Evolutionary conservation across 177 flowering plant genomes (phyloP).

Genomic region (Vitis hybrid): DNA sequence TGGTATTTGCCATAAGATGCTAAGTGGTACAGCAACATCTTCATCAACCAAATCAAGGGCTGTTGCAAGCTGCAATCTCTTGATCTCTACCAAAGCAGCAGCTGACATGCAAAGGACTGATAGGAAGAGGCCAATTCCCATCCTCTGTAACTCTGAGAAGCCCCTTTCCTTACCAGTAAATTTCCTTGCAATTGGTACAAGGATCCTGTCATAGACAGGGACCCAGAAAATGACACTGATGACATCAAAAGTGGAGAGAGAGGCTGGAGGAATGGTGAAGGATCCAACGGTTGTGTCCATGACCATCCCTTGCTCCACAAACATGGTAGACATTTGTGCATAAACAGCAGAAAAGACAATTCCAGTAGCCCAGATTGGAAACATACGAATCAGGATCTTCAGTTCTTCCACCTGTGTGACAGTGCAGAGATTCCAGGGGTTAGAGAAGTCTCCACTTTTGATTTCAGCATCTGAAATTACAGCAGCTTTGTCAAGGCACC

Average conservation of each 20-base stretch:
- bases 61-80: conserved; percentile 54
- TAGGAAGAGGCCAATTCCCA: conserved; percentile 84
- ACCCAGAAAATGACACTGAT: conserved; percentile 86
- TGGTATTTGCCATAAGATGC: conserved; percentile 83
- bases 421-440: conserved; percentile 81
- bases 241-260: conserved; percentile 70
- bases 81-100: conserved; percentile 79
- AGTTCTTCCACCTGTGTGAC: conserved; percentile 91
- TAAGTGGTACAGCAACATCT: conserved; percentile 56
- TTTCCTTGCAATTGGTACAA: conserved; percentile 76
- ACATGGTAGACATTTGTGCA: conserved; percentile 90
- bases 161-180: conserved; percentile 79
- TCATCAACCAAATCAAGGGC: conserved; percentile 48
- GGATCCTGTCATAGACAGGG: conserved; percentile 69
- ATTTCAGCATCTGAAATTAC: conserved; percentile 56
- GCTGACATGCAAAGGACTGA: conserved; percentile 70
- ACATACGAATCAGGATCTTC: conserved; percentile 83
- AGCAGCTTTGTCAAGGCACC: conserved; percentile 88
- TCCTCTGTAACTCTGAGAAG: conserved; percentile 78
- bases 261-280: conserved; percentile 83
- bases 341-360: conserved; percentile 86
- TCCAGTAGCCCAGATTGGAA: conserved; percentile 91
- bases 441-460: conserved; percentile 49
- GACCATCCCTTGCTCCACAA: conserved; percentile 81
- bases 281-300: conserved; percentile 80